These are phyloP conservation scores for Amesomyces nigricolor DNA, from an alignment of 2,329 filamentous ascomycete species.

Conservation along the genomic window DNA sequence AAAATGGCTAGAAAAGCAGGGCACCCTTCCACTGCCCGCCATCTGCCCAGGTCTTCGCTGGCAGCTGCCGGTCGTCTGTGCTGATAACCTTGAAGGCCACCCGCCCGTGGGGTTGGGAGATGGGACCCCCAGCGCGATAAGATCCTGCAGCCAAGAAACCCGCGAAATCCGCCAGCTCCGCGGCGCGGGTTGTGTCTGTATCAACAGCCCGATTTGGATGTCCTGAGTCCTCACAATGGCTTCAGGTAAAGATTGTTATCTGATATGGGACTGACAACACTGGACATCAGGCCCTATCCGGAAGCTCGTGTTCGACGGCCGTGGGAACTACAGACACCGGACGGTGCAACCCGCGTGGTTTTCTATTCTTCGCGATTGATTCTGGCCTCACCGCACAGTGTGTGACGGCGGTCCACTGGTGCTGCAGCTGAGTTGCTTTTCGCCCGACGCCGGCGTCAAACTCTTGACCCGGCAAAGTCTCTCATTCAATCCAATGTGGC, in stretches of 20 bases:
- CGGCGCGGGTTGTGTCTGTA: no score
- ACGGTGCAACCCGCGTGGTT: neutral
- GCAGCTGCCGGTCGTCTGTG: no score
- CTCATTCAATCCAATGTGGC: neutral
- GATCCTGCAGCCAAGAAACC: neutral
- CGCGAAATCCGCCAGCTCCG: neutral
- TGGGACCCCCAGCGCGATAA: neutral
- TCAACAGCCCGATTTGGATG: no score
- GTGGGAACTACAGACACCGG: neutral
- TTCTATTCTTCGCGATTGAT: neutral
- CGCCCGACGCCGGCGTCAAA: neutral
- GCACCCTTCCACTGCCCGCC: no score
- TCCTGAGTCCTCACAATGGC: no score
- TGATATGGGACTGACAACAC: neutral
- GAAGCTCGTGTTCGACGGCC: neutral
- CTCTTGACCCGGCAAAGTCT: neutral
- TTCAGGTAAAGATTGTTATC: no score
- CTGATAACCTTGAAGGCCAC: no score
- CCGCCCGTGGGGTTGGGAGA: neutral
- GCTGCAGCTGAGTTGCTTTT: neutral
- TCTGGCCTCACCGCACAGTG: no score
- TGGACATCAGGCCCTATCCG: no score
- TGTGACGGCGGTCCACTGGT: no score
- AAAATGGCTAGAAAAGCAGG: no score
- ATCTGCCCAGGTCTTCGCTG: no score